Evolutionary conservation across 225 moss, liverwort and hornwort genomes (phyloP), one percentile per base, ranked within the genome.

Genomic region (Asterella californica): DNA sequence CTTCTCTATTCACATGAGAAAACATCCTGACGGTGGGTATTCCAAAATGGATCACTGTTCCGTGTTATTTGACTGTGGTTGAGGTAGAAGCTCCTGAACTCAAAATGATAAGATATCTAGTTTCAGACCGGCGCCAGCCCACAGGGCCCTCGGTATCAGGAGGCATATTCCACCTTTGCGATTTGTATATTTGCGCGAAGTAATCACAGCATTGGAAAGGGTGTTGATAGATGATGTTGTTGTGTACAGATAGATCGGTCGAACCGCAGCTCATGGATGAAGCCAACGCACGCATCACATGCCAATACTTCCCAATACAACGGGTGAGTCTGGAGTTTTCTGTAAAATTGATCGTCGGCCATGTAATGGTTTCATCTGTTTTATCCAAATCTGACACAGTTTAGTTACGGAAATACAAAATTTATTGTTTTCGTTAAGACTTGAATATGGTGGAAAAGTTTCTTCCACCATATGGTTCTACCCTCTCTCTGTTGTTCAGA

Each of bases 261-360:
- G 47, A 54, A 33, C 30, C 50, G 22, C 30, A 76, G 18, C 46
- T 66, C 19, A 37, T 38, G 61, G 78, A 86, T 72, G 78, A 72
- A 68, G 91, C 88, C 25, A 84, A 91, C 82, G 89, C 89, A 5
- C 81, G 88, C 63, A 80, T 91, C 29, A 83, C 84, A 19, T 89
- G 89, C 63, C 84, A 84, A 1, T 91, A 89, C 67, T 91, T 83
- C 55, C 86, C 91, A 9, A 91, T 85, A 42, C 74, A 80, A 37
- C 84, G 84, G 86, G 90, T 89, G 63, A 81, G 76, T 38, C 10
- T 45, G 34, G 10, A 17, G 19, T 45, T 45, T 34, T 10, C 33
- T 70, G 70, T 36, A 5, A 45, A 11, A 34, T 70, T 36, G 12
- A 5, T 34, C 32, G 22, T 70, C 36, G 70, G 70, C 17, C 34